A percentile compares a stretch with the other conserved stretches of the same genome.
Evolutionary conservation across 129 eudicot genomes (phyloP).

Genomic region (Lactuca sativa): DNA sequence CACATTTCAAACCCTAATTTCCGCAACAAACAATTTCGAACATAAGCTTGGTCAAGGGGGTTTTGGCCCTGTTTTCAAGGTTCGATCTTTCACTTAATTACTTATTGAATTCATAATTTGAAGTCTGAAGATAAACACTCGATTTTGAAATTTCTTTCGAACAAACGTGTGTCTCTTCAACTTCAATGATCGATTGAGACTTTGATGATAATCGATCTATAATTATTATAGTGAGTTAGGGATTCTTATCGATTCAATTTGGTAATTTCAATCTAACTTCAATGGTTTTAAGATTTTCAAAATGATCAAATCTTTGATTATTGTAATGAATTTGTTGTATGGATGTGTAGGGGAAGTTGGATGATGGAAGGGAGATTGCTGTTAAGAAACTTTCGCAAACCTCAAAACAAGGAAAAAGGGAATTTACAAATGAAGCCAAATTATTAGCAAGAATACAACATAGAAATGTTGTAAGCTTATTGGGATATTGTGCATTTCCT

Average conservation of each 20-base stretch:
- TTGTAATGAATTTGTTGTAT: conserved; percentile 20
- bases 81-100: conserved; percentile 16
- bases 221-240: not conserved
- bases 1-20: conserved; percentile 47
- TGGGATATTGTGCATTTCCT: conserved; percentile 59
- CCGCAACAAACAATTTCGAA: conserved; percentile 63
- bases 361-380: conserved; percentile 78
- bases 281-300: not conserved
- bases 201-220: not conserved
- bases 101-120: not conserved
- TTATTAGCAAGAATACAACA: conserved; percentile 72
- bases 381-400: conserved; percentile 70
- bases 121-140: conserved; percentile 5
- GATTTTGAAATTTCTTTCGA: not conserved
- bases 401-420: conserved; percentile 72
- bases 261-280: no score
- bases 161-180: not conserved
- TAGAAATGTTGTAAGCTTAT: conserved; percentile 67
- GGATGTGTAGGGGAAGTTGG: conserved; percentile 57
- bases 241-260: not conserved
- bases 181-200: not conserved
- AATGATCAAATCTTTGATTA: conserved; percentile 15
- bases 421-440: conserved; percentile 72
- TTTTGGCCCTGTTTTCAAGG: conserved; percentile 90
- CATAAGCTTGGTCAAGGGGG: conserved; percentile 89